Conservation (phyloP, 1,139 yeast genomes). For the Debaryomyces sp. region DNA sequence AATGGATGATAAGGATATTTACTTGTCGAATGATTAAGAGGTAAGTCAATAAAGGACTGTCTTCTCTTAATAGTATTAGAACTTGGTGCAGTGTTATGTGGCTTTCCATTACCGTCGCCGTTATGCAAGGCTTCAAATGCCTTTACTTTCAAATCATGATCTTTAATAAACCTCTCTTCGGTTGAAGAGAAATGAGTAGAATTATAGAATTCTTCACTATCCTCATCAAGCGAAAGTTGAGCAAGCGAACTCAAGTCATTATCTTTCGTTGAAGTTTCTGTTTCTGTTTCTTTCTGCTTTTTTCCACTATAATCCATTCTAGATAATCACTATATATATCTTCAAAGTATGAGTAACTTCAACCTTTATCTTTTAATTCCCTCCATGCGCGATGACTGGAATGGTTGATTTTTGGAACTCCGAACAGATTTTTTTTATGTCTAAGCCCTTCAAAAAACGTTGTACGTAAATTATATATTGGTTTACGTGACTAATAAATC, state of each 20-base stretch:
- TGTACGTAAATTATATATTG: not conserved
- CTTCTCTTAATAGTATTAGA: conserved; percentile 44
- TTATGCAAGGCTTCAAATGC: conserved; percentile 59
- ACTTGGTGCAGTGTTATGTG: conserved; percentile 14
- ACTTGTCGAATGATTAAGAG: conserved; percentile 19
- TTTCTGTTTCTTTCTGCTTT: not conserved
- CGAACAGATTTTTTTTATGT: not conserved
- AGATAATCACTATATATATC: not conserved
- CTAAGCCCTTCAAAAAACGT: not conserved
- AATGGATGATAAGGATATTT: conserved; percentile 1
- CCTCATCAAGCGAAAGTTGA: conserved; percentile 24
- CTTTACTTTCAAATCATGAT: conserved; percentile 68
- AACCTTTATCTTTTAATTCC: not conserved
- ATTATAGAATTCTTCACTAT: conserved; percentile 31
- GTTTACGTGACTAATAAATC: not conserved
- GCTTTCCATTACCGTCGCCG: conserved; percentile 22
- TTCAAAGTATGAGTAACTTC: not conserved
- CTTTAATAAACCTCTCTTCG: conserved; percentile 68
- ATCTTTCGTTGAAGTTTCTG: conserved; percentile 4
- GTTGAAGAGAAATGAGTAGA: conserved; percentile 66
- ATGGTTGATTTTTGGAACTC: not conserved
- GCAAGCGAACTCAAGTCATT: not conserved
- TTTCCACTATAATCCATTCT: not conserved
- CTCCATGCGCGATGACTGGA: not conserved
- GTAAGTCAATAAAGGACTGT: conserved; percentile 56